Evolutionary conservation across 805 yeast genomes (phyloP), one percentile per base, ranked within the genome.

Genomic region (Metschnikowia bowlesiae): DNA sequence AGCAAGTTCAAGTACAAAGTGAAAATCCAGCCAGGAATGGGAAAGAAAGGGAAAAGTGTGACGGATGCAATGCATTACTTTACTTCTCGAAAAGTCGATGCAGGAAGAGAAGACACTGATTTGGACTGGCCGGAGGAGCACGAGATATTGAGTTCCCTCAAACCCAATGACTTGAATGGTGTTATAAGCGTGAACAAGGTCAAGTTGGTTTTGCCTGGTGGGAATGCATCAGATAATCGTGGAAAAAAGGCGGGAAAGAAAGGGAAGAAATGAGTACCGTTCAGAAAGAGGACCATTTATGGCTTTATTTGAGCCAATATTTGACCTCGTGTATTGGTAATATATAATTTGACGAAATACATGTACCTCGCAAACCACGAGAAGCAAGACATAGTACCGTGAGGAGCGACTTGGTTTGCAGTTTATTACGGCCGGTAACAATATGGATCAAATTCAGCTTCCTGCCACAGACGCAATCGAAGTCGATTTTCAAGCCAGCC

Each of bases 31-130:
- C 91, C 96, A 0, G 88, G 88, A 2, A 73, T 78, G 30, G 83
- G 84, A 29, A 94, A 94, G 65, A 91, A 92, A 63, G 96, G 97
- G 2, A 94, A 94, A 62, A 84, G 94, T 1, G 73, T 89, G 34
- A 76, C 77, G 49, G 97, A 90, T 52, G 75, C 84, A 1, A 60
- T 89, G 52, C 75, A 80, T 48, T 78, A 76, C 58, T 82, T 91
- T 62, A 67, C 70, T 47, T 73, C 69, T 50, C 57, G 75, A 39
- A 79, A 80, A 52, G 62, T 76, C n/a, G 81, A 75, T 48, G 50
- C 62, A 8, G 43, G 60, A 14, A 81, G 78, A 44, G 67, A 74
- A 38, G 80, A 76, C 52, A 54, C 65, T 18, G 84, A 79, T 38
- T 60, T 74, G 47, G 90, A 85, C 51, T 90, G 96, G 96, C 83